These are phyloP conservation scores for Quillaja saponaria DNA, from an alignment of 306 rosid species.

Conservation along the genomic window DNA sequence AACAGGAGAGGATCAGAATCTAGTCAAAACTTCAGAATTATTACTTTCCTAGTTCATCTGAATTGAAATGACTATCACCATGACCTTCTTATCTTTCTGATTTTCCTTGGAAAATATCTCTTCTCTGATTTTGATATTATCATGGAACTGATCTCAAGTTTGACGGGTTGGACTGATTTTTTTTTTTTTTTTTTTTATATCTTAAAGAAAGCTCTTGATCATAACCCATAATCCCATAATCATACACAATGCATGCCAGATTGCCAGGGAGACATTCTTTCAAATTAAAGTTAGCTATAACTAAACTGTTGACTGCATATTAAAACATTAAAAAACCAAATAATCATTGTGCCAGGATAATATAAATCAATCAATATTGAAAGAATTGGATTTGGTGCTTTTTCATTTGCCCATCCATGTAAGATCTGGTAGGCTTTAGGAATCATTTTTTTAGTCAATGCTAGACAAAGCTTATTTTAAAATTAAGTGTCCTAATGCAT, in stretches of 20 bases:
- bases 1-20: too few relatives aligned
- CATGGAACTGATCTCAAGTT: constrained; percentile 2
- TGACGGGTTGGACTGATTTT: background rate
- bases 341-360: constrained; percentile 18
- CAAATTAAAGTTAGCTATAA: background rate
- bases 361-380: background rate
- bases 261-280: background rate
- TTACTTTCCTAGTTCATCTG: too few relatives aligned
- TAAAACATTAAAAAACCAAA: constrained; percentile 5
- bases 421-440: constrained; percentile 33
- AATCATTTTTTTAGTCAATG: constrained; percentile 30
- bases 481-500: too few relatives aligned
- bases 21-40: too few relatives aligned
- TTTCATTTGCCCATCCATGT: background rate
- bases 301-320: constrained; percentile 18
- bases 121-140: background rate
- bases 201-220: background rate
- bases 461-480: constrained; percentile 2
- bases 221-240: too few relatives aligned
- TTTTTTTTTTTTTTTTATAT: constrained; percentile 7
- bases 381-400: constrained; percentile 26
- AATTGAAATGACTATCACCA: too few relatives aligned
- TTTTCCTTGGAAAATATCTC: constrained; percentile 8
- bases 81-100: constrained; percentile 16
- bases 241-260: background rate